phyloP scores from a whole-genome alignment of 306 rosid species.

The Lathyrus oleraceus region DNA sequence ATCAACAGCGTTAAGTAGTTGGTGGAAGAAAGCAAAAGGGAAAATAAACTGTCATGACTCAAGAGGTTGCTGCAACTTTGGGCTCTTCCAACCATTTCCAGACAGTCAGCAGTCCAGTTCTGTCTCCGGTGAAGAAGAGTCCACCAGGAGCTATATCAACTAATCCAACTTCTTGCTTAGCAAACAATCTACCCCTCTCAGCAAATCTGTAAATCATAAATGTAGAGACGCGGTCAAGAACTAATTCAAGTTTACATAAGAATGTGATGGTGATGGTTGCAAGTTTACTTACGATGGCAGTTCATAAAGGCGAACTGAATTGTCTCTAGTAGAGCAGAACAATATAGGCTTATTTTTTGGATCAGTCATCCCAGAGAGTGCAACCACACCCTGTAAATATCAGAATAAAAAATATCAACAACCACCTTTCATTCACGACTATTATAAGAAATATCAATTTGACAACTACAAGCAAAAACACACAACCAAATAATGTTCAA shows the following conservation, averaged over 20 bases:
- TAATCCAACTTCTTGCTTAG: conserved; percentile 27
- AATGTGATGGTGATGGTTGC: no score
- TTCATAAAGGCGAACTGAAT: conserved; percentile 47
- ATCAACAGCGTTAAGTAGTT: neutral
- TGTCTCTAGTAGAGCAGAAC: no score
- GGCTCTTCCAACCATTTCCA: conserved; percentile 39
- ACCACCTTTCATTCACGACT: conserved; percentile 5
- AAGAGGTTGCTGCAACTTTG: conserved; percentile 1
- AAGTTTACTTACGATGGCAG: conserved; percentile 49
- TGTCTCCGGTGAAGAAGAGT: conserved; percentile 49
- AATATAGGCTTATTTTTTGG: no score
- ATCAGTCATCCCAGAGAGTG: no score
- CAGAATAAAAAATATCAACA: no score
- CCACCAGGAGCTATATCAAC: conserved; percentile 40
- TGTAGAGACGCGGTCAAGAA: neutral
- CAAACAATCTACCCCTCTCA: conserved; percentile 46
- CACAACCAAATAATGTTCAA: neutral
- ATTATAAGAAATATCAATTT: neutral
- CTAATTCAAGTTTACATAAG: neutral
- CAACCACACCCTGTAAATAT: no score
- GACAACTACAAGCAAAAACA: neutral
- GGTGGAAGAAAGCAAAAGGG: neutral
- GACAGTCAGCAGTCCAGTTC: conserved; percentile 39
- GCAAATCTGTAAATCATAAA: conserved; percentile 34
- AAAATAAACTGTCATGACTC: no score